These are phyloP conservation scores for Phaeomoniella chlamydospora DNA, from an alignment of 2,329 filamentous ascomycete species.

Conservation along the genomic window DNA sequence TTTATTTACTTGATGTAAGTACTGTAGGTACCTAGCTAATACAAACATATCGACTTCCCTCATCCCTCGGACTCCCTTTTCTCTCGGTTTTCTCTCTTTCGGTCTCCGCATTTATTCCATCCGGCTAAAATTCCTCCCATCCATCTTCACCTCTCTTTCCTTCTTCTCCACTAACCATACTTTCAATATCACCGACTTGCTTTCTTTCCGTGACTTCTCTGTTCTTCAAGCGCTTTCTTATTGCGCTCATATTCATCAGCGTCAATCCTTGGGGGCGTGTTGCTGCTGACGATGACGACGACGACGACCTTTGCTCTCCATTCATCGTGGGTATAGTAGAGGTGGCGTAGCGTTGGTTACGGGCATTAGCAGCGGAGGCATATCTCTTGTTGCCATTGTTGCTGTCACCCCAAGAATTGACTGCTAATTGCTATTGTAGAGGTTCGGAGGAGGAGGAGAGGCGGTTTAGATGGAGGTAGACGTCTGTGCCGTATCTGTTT, in stretches of 20 bases:
- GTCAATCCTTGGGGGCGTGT: constrained; percentile 38
- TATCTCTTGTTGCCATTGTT: constrained; percentile 23
- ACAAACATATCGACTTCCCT: no score
- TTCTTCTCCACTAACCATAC: constrained; percentile 45
- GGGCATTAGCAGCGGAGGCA: constrained; percentile 12
- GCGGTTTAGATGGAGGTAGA: constrained; percentile 94
- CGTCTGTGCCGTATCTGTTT: constrained; percentile 91
- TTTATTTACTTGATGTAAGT: no score
- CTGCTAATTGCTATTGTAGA: constrained; percentile 80
- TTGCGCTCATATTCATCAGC: constrained; percentile 25
- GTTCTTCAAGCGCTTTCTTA: constrained; percentile 5
- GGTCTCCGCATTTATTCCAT: no score
- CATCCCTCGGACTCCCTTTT: no score
- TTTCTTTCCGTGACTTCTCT: constrained; percentile 71
- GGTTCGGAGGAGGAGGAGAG: constrained; percentile 92
- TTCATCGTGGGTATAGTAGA: constrained; percentile 11
- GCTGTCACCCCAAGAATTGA: constrained; percentile 54
- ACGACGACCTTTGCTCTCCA: constrained; percentile 11
- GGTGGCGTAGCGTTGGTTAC: constrained; percentile 11
- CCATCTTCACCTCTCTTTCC: constrained; percentile 15
- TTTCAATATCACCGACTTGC: constrained; percentile 80
- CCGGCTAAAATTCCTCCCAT: no score
- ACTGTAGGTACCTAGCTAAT: no score
- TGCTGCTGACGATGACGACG: constrained; percentile 9
- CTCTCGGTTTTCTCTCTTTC: no score